Conservation (phyloP, 768 basidiomycete genomes). For the Dacryopinax spathularia region DNA sequence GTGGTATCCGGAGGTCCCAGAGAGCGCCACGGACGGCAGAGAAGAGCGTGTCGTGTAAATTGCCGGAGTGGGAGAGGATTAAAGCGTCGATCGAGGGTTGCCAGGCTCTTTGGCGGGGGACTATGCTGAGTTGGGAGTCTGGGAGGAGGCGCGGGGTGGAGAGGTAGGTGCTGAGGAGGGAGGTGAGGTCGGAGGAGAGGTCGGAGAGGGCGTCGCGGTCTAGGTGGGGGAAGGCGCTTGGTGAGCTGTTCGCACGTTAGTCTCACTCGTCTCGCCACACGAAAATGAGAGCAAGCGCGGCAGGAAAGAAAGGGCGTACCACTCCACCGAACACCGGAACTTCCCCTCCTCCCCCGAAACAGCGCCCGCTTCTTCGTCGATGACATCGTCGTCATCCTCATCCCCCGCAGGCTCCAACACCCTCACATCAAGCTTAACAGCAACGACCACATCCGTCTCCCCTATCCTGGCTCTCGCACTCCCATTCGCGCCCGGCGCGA, state of each 20-base stretch:
- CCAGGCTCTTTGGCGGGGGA: conserved; percentile 56
- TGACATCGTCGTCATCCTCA: conserved; percentile 19
- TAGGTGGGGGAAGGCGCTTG: conserved; percentile 62
- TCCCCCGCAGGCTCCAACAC: conserved; percentile 28
- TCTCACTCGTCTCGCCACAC: too few relatives aligned
- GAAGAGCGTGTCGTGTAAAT: conserved; percentile 63
- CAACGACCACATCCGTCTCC: conserved; percentile 67
- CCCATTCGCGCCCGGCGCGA: conserved; percentile 70
- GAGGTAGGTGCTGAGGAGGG: conserved; percentile 47
- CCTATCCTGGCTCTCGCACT: conserved; percentile 66
- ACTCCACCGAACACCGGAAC: background rate
- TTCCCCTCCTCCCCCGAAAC: conserved; percentile 37
- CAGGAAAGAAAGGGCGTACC: background rate
- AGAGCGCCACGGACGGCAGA: conserved; percentile 65
- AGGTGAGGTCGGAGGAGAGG: conserved; percentile 56
- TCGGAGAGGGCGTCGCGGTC: conserved; percentile 54
- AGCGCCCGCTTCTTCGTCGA: too few relatives aligned
- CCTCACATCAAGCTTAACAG: conserved; percentile 68
- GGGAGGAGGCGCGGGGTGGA: conserved; percentile 51
- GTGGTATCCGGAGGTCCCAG: conserved; percentile 67
- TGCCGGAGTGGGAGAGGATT: conserved; percentile 59
- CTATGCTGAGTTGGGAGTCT: conserved; percentile 43
- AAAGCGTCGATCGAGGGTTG: conserved; percentile 60
- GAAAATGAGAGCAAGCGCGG: background rate
- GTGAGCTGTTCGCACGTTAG: conserved; percentile 42